Conservation (phyloP, 257 asterid species). For the Jaltomata sinuosa region DNA sequence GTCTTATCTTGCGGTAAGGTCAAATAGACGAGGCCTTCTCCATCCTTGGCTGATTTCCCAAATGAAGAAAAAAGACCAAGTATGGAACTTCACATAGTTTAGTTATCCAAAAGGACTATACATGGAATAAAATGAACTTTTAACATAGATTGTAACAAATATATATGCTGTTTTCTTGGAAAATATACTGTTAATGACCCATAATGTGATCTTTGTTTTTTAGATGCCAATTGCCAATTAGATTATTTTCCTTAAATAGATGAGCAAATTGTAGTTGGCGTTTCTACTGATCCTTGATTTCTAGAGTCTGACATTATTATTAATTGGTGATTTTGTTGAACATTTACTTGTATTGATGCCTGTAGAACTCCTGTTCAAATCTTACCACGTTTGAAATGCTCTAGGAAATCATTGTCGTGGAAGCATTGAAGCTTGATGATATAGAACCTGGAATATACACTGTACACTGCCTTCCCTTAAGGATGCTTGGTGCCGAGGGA, state of each 20-base stretch:
- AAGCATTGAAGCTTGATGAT: constrained; percentile 79
- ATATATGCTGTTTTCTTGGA: neutral
- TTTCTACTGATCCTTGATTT: neutral
- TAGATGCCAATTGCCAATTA: neutral
- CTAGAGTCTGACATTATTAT: neutral
- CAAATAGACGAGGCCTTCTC: too few relatives aligned
- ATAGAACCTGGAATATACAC: constrained; percentile 52
- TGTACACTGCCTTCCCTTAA: constrained; percentile 81
- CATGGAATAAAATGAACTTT: neutral
- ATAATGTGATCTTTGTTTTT: neutral
- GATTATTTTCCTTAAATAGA: neutral
- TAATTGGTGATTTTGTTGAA: neutral
- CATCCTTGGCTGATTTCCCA: neutral
- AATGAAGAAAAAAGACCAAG: neutral
- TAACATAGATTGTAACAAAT: neutral
- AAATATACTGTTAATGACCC: neutral
- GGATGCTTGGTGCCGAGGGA: constrained; percentile 88
- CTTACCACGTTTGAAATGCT: constrained; percentile 6
- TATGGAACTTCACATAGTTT: neutral
- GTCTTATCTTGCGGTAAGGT: too few relatives aligned
- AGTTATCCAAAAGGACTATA: neutral
- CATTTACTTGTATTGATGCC: too few relatives aligned
- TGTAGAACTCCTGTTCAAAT: too few relatives aligned
- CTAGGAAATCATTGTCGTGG: constrained; percentile 87
- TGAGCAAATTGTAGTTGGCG: neutral